Evolutionary conservation across 495 filamentous ascomycete genomes (phyloP).

Genomic region (Penicillium ochrochloron): DNA sequence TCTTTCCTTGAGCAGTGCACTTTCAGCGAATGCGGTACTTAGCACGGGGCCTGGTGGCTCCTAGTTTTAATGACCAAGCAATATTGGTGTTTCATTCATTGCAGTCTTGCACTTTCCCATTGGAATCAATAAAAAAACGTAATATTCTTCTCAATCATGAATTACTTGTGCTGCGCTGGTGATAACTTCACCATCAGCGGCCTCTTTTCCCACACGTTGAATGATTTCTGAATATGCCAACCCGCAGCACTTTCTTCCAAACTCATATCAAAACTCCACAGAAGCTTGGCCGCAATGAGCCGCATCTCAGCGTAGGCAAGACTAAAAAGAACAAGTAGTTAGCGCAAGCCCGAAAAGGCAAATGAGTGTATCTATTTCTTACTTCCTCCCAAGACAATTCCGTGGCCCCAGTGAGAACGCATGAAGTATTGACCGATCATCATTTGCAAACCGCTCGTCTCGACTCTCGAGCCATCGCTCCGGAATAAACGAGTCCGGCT

Average conservation of each 20-base stretch:
- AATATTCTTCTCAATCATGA: background rate
- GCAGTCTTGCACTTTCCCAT: background rate
- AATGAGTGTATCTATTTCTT: background rate
- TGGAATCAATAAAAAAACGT: background rate
- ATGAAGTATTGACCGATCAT: slow-evolving; percentile 34
- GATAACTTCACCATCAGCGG: slow-evolving; percentile 36
- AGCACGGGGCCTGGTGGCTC: slow-evolving; percentile 1
- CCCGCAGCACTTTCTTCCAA: slow-evolving; percentile 35
- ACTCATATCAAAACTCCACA: slow-evolving; percentile 59
- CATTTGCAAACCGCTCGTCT: slow-evolving; percentile 27
- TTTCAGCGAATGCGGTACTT: slow-evolving; percentile 8
- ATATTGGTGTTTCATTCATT: background rate
- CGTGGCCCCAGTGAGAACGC: slow-evolving; percentile 46
- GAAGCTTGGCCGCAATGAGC: slow-evolving; percentile 52
- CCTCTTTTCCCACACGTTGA: slow-evolving; percentile 40
- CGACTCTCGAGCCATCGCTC: slow-evolving; percentile 44
- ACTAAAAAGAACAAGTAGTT: slow-evolving; percentile 21
- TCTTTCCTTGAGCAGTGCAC: slow-evolving; percentile 12
- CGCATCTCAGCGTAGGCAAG: slow-evolving; percentile 60
- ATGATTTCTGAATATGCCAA: slow-evolving; percentile 46
- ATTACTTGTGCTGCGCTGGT: background rate
- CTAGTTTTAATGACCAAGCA: slow-evolving; percentile 12
- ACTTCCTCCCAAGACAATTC: slow-evolving; percentile 46
- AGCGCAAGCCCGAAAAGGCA: background rate
- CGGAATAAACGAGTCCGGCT: slow-evolving; percentile 40